Percentiles rank a stretch among this genome's conserved stretches.
These are phyloP conservation scores for Pelagophyceae sp. DNA, from an alignment of 352 stramenopile species.

Conservation along the genomic window DNA sequence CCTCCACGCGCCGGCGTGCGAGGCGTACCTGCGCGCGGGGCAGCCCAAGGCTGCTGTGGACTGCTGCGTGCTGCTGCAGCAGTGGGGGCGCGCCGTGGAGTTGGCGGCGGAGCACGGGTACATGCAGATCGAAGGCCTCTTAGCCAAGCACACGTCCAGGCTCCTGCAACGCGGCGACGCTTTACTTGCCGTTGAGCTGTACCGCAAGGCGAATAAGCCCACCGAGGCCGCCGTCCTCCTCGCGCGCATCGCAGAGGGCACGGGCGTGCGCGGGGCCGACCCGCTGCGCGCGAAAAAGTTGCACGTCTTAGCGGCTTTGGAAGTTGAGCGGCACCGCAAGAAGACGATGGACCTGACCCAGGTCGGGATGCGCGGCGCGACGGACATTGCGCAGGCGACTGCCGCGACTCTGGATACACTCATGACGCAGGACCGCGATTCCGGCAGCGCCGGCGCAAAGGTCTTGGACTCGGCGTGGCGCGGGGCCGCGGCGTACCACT, in stretches of 20 bases:
- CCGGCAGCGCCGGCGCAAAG: conserved; percentile 15
- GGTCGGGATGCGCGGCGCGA: conserved; percentile 37
- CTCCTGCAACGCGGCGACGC: conserved; percentile 69
- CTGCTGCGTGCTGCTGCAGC: conserved; percentile 77
- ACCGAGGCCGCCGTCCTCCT: conserved; percentile 79
- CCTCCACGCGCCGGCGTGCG: conserved; percentile 62
- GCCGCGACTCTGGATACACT: conserved; percentile 78
- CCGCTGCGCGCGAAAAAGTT: conserved; percentile 81
- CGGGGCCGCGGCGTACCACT: conserved; percentile 80
- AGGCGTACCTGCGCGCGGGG: conserved; percentile 72
- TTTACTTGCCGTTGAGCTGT: conserved; percentile 71
- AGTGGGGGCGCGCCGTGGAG: conserved; percentile 76
- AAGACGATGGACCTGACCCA: conserved; percentile 59
- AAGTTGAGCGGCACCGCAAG: conserved; percentile 79
- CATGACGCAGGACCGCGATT: conserved; percentile 51
- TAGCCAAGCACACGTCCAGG: conserved; percentile 73
- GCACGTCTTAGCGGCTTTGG: conserved; percentile 78
- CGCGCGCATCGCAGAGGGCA: conserved; percentile 59
- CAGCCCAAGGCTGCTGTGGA: conserved; percentile 82
- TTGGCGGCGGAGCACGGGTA: conserved; percentile 80
- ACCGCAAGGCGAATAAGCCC: conserved; percentile 76
- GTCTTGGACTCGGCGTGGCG: conserved; percentile 80
- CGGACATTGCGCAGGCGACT: conserved; percentile 62
- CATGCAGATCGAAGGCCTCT: conserved; percentile 80
- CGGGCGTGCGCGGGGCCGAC: conserved; percentile 48